Base-by-base conservation (phyloP, 306 rosid species). In the Cicer chorassanicum region DNA sequence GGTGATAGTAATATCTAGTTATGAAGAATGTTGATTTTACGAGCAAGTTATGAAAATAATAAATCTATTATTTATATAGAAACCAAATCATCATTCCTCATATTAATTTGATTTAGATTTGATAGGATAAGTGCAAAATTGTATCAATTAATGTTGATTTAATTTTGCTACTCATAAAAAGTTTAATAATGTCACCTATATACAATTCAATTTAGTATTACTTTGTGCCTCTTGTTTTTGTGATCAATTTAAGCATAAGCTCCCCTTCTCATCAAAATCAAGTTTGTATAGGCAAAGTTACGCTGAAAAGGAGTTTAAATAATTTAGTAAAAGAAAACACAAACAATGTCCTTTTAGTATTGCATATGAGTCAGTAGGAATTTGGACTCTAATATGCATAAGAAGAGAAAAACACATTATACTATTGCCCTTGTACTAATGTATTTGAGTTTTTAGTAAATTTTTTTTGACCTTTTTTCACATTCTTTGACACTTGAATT, bases 21-120 rank as follows among this genome's bases (percentile, higher is more conserved):
- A 21, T 24, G 12, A 8, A 45, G 6, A 45, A 6, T 67, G 72
- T 21, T 19, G 13, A 67, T 67, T 45, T 67, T 16, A 4, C 2
- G 14, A 14, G 6, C 6, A 13, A 0, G 24, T 4, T 68, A 24
- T 48, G 12, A 8, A 29, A 45, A 5, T 13, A 15, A 45, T 21
- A 6, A 34, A 34, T 48, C 24, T 29, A 5, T 49, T 14, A 49
- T 50, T 49, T 3, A 68, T 29, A 50, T 9, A 8, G 2, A 64
- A 68, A 11, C 9, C 11, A 11, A 18, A 18, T 44, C 6, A 65
- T 43, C 7, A 7, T 6, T 45, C 13, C 29, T 67, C 16, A n/a
- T 24, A 21, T 29, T 49, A 5, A 68, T 49, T 68, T n/a, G 4
- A 36, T 34, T 68, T 50, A 68, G 14, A 68, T 68, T 34, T 68